phyloP scores from a whole-genome alignment of 2,329 filamentous ascomycete genomes.

The Rutstroemia sp. region DNA sequence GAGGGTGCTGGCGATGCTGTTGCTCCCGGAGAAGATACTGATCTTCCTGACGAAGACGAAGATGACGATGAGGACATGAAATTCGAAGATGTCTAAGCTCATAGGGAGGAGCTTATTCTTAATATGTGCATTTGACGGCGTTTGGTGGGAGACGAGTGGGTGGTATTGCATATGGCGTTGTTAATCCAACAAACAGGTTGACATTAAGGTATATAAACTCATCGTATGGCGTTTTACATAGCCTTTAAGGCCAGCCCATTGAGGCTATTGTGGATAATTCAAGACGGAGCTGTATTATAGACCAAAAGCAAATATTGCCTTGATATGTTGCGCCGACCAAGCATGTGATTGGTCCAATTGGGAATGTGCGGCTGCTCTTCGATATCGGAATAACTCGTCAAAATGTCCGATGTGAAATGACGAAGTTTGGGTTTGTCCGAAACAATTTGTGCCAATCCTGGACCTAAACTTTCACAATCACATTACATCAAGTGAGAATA shows the following conservation, averaged over 20 bases:
- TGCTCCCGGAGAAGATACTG: constrained; percentile 39
- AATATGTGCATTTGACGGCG: constrained; percentile 6
- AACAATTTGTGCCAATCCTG: neutral
- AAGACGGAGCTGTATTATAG: neutral
- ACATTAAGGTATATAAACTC: constrained; percentile 2
- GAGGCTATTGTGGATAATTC: neutral
- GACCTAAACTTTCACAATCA: no score
- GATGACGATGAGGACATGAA: constrained; percentile 61
- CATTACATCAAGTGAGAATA: no score
- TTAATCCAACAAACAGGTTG: neutral
- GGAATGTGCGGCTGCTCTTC: no score
- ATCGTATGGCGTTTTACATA: constrained; percentile 2
- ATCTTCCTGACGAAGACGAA: constrained; percentile 46
- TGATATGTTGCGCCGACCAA: no score
- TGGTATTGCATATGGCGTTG: constrained; percentile 1
- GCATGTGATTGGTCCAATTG: no score
- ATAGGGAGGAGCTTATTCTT: neutral
- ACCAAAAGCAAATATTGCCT: neutral
- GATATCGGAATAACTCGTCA: neutral
- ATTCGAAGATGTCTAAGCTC: constrained; percentile 64
- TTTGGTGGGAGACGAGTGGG: neutral
- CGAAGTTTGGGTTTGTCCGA: neutral
- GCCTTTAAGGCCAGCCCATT: neutral
- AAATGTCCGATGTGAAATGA: constrained; percentile 2
- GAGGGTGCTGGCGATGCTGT: constrained; percentile 45